Evolutionary conservation across 352 stramenopile species (phyloP), one percentile per base, ranked within the genome.

Genomic region (Phytophthora quininea): DNA sequence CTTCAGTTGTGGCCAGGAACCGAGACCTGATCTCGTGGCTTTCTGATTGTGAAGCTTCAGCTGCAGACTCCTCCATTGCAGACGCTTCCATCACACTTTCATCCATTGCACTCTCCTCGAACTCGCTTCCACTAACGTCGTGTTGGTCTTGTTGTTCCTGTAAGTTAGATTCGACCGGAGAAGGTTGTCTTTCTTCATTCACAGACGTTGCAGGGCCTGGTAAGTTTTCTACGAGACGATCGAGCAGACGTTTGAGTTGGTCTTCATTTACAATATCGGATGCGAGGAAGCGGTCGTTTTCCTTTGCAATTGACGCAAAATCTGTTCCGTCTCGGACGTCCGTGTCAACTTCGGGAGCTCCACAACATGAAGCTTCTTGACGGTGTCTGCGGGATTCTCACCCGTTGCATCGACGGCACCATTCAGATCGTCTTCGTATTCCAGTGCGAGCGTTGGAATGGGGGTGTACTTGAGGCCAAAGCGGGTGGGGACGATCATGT

Each of bases 401-500:
- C 50, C 56, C 0, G 54, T 69, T 30, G 62, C 67, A 62, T 86
- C 79, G 32, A 82, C 72, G 27, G 79, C 56, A 11, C 53, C 54
- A 27, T 59, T 65, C 6, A 82, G 38, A 62, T 90, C 77, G 47
- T 90, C 84, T 50, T 95, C 86, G 49, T 95, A 95, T 71, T 95
- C 88, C 38, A 95, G 77, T 32, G 88, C 82, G 1, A 95, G 69
- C 35, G 88, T 95, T 54, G 88, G 86, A 46, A 93, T 78, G 8
- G 88, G 88, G 55, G 76, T 73, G 67, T 87, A 95, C 79, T 95
- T 95, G 75, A 95, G 79, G 0, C 88, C 88, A 49, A 95, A 89
- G 54, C 88, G 80, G 27, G 75, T 93, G 47, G 88, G 86, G 6
- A 82, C 78, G 80, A 93, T 91, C 85, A 84, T 91, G 50, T 32